Percentiles rank a stretch among this genome's conserved stretches.
These are phyloP conservation scores for Kuraishia ogatae DNA, from an alignment of 805 yeast species.

Conservation along the genomic window DNA sequence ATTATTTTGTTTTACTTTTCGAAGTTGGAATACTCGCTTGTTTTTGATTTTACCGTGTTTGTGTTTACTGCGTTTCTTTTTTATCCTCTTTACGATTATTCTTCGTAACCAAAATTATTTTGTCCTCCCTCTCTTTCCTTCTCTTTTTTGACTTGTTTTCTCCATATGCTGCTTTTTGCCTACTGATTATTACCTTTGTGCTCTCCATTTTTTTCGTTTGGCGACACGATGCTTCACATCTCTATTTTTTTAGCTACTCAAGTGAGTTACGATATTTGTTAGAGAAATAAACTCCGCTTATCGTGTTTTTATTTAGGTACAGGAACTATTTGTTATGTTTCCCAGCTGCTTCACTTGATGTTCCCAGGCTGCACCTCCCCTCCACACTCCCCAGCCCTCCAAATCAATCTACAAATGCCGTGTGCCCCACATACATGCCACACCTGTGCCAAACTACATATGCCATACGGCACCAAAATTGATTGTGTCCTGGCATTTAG, in stretches of 20 bases:
- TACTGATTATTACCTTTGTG: not conserved
- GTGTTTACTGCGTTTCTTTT: not conserved
- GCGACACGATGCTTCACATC: not conserved
- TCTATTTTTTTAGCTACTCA: not conserved
- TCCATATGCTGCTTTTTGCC: not conserved
- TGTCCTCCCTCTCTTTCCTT: not conserved
- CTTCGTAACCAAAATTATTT: not conserved
- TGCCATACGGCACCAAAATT: not conserved
- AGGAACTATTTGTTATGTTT: no score
- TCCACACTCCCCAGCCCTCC: not conserved
- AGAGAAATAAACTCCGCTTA: not conserved
- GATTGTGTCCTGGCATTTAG: no score
- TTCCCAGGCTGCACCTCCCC: no score
- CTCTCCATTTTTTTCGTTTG: not conserved
- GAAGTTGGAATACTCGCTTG: not conserved
- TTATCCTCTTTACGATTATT: not conserved
- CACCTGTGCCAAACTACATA: no score
- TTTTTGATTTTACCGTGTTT: not conserved
- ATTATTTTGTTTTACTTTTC: not conserved
- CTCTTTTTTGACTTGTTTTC: not conserved
- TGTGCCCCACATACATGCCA: not conserved
- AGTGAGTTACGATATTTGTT: not conserved
- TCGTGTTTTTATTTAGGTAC: no score
- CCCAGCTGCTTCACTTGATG: no score
- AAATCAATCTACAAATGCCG: not conserved